A percentile compares a stretch with the other conserved stretches of the same genome.
Evolutionary conservation across 768 basidiomycete genomes (phyloP).

Genomic region (Neoboletus subvelutipes): DNA sequence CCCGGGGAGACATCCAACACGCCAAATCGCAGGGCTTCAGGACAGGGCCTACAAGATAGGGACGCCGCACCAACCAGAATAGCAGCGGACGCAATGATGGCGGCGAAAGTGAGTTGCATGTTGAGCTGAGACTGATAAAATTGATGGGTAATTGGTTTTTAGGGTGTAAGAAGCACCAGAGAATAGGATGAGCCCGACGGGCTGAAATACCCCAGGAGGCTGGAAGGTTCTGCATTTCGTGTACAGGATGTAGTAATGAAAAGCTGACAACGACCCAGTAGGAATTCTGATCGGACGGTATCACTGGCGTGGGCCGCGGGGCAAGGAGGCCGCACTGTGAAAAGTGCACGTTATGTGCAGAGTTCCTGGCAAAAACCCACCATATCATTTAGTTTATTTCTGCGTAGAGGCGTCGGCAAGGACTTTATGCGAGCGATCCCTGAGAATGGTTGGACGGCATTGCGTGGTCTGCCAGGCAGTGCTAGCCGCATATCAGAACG

Average conservation of each 20-base stretch:
- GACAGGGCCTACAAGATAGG: constrained; percentile 18
- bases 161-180: not conserved
- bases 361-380: not conserved
- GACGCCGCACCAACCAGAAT: constrained; percentile 20
- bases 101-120: constrained; percentile 21
- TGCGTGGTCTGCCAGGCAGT: not conserved
- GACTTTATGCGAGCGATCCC: too few relatives aligned
- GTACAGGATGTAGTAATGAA: not conserved
- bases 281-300: not conserved
- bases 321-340: constrained; percentile 1
- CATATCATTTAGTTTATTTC: not conserved
- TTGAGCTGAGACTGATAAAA: not conserved
- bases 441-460: not conserved
- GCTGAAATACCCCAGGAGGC: constrained; percentile 11
- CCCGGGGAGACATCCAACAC: constrained; percentile 19
- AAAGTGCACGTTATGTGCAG: not conserved
- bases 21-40: constrained; percentile 24
- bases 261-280: not conserved
- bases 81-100: constrained; percentile 9
- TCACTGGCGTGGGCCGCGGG: not conserved
- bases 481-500: not conserved
- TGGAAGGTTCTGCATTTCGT: not conserved
- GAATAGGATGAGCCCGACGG: not conserved
- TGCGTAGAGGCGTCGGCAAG: not conserved
- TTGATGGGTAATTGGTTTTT: not conserved